These are phyloP conservation scores for Fusarium albosuccineum DNA, from an alignment of 2,329 filamentous ascomycete species.

Conservation along the genomic window DNA sequence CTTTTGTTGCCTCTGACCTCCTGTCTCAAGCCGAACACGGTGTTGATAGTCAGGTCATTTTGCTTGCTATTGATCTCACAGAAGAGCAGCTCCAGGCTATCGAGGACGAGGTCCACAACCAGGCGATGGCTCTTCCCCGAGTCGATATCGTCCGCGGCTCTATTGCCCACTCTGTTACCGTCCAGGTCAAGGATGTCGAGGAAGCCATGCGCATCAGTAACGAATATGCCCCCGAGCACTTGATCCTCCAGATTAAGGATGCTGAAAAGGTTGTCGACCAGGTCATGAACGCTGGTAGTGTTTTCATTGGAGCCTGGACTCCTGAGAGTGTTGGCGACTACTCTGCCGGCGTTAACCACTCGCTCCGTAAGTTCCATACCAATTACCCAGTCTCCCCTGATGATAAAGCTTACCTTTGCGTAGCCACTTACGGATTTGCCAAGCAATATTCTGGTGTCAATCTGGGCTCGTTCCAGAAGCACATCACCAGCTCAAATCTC, in stretches of 20 bases:
- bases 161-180: slow-evolving; percentile 91
- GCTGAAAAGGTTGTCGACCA: slow-evolving; percentile 79
- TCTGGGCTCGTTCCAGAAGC: slow-evolving; percentile 94
- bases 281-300: slow-evolving; percentile 94
- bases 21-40: slow-evolving; percentile 97
- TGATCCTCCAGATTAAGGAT: slow-evolving; percentile 89
- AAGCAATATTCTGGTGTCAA: slow-evolving; percentile 99
- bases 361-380: slow-evolving; percentile 78
- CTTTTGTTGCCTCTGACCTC: slow-evolving; percentile 94
- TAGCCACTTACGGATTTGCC: slow-evolving; percentile 96
- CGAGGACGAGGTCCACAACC: slow-evolving; percentile 89
- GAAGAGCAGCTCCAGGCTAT: slow-evolving; percentile 83
- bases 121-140: slow-evolving; percentile 87
- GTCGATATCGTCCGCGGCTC: slow-evolving; percentile 93
- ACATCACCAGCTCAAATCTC: slow-evolving; percentile 95
- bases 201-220: slow-evolving; percentile 89
- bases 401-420: slow-evolving; percentile 35
- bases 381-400: background rate
- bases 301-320: slow-evolving; percentile 96
- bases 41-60: slow-evolving; percentile 93
- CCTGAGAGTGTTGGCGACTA: slow-evolving; percentile 98
- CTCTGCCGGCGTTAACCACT: slow-evolving; percentile 97
- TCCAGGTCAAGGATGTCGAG: slow-evolving; percentile 77
- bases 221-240: slow-evolving; percentile 93
- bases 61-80: slow-evolving; percentile 84